These are phyloP conservation scores for Zasmidium citrigriseum DNA, from an alignment of 2,329 filamentous ascomycete genomes.

Conservation along the genomic window DNA sequence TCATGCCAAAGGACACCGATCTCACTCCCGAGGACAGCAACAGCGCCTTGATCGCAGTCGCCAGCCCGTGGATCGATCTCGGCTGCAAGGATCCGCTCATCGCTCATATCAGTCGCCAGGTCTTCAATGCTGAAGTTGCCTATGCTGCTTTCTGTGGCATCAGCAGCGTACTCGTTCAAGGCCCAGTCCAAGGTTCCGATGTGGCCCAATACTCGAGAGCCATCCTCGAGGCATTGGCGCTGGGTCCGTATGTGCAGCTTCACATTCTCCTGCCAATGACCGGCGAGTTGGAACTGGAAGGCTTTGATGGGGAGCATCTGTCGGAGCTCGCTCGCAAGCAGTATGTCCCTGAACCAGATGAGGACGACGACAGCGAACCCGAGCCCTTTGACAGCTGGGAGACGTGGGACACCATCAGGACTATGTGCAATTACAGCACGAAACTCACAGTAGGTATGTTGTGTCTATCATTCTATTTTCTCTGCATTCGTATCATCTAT, in stretches of 20 bases:
- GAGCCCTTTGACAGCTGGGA: constrained; percentile 82
- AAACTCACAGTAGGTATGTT: constrained; percentile 80
- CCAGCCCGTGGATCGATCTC: constrained; percentile 92
- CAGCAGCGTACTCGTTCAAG: constrained; percentile 77
- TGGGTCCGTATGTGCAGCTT: constrained; percentile 75
- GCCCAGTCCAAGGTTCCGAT: constrained; percentile 57
- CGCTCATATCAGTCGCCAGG: constrained; percentile 82
- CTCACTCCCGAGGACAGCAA: constrained; percentile 69
- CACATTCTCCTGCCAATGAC: constrained; percentile 84
- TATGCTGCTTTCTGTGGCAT: constrained; percentile 96
- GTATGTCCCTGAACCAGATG: constrained; percentile 20
- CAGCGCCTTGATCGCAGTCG: constrained; percentile 73
- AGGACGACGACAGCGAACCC: constrained; percentile 25
- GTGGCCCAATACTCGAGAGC: constrained; percentile 78
- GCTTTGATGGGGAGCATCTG: constrained; percentile 54
- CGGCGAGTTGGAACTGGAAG: constrained; percentile 64
- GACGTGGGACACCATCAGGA: constrained; percentile 85
- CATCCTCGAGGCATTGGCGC: constrained; percentile 74
- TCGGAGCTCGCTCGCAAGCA: constrained; percentile 48
- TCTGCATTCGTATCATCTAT: neutral
- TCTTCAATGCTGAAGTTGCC: constrained; percentile 85
- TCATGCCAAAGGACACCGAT: constrained; percentile 78
- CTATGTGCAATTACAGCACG: constrained; percentile 79
- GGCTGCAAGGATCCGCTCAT: constrained; percentile 80
- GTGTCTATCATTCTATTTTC: constrained; percentile 2